These are phyloP conservation scores for Sporobolomyces pararoseus DNA, from an alignment of 768 basidiomycete genomes.

Conservation along the genomic window DNA sequence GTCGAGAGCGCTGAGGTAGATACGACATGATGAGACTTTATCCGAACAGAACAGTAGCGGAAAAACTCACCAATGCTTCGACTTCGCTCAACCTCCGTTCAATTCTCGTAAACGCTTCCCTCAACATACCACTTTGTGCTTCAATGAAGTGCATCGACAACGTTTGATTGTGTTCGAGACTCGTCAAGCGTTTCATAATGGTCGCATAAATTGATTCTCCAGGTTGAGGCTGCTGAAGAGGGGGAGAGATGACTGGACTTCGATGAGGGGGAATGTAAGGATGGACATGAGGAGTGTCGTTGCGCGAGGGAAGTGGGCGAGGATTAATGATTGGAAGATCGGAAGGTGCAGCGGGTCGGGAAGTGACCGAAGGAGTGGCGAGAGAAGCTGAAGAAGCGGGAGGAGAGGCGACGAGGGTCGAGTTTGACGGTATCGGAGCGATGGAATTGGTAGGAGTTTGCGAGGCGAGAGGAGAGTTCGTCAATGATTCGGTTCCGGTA, in stretches of 20 bases:
- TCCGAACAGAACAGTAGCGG: too few relatives aligned
- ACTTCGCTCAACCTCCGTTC: conserved; percentile 67
- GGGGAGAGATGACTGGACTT: conserved; percentile 10
- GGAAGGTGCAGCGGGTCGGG: neutral
- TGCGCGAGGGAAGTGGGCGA: conserved; percentile 1
- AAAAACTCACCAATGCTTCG: conserved; percentile 44
- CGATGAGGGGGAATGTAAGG: conserved; percentile 2
- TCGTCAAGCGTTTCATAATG: conserved; percentile 86
- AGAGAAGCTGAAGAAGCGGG: neutral
- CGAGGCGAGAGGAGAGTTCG: too few relatives aligned
- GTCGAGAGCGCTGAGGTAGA: conserved; percentile 60
- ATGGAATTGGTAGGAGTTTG: too few relatives aligned
- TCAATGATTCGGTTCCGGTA: too few relatives aligned
- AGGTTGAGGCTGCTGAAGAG: conserved; percentile 23
- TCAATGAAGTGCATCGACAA: conserved; percentile 80
- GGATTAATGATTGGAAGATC: conserved; percentile 8
- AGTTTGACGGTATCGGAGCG: too few relatives aligned
- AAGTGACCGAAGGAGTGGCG: neutral
- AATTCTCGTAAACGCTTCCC: conserved; percentile 68
- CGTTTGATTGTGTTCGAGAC: conserved; percentile 81
- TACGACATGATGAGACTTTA: too few relatives aligned
- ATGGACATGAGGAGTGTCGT: conserved; percentile 6
- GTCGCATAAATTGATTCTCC: conserved; percentile 94
- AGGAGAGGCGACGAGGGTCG: neutral
- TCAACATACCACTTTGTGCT: conserved; percentile 73